phyloP scores from a whole-genome alignment of 116 monocot genomes.

The Papilionanthe hybrid region DNA sequence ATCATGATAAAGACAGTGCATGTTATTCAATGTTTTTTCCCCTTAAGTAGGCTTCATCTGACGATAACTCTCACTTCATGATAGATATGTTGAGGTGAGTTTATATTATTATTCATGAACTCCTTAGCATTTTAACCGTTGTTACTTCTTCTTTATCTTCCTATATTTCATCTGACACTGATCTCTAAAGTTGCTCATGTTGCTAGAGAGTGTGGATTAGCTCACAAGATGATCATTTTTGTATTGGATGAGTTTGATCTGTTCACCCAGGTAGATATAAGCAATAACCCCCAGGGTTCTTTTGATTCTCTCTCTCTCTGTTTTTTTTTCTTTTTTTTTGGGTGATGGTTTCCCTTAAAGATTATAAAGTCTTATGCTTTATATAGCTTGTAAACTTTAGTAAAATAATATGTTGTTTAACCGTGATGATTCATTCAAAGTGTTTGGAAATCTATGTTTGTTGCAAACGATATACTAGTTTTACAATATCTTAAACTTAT shows the following conservation, averaged over 20 bases:
- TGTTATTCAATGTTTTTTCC: constrained; percentile 3
- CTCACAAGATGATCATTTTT: constrained; percentile 84
- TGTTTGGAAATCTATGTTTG: background rate
- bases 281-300: background rate
- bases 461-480: background rate
- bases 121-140: background rate
- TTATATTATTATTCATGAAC: background rate
- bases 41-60: constrained; percentile 65
- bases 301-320: background rate
- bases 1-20: background rate
- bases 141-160: background rate
- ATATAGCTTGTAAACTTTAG: background rate
- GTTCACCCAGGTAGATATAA: constrained; percentile 62
- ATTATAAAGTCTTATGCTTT: background rate
- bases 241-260: constrained; percentile 85
- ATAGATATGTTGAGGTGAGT: constrained; percentile 75
- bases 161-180: background rate
- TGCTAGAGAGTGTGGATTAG: constrained; percentile 80
- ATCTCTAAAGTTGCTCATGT: constrained; percentile 6
- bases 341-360: background rate
- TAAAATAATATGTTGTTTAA: background rate
- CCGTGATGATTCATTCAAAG: background rate
- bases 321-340: background rate
- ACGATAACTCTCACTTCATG: constrained; percentile 88
- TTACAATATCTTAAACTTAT: background rate